These are phyloP conservation scores for Tilletia indica DNA, from an alignment of 1,284 basidiomycete species.

Conservation along the genomic window DNA sequence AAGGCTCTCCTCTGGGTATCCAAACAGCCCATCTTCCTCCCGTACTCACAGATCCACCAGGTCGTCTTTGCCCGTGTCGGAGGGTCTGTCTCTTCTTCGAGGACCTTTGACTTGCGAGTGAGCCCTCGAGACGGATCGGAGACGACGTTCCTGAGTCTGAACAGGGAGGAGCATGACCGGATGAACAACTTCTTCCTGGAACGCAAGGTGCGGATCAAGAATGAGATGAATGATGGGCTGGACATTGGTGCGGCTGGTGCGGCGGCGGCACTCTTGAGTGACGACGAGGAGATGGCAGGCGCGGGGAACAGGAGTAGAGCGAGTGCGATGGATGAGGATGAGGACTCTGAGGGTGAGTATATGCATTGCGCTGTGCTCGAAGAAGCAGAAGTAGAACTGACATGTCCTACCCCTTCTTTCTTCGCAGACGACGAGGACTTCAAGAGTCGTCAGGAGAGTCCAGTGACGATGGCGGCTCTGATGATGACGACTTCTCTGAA, in stretches of 20 bases:
- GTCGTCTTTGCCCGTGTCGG: constrained; percentile 91
- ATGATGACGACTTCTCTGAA: constrained; percentile 32
- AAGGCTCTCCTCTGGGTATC: constrained; percentile 98
- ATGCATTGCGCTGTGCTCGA: constrained; percentile 7
- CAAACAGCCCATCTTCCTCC: constrained; percentile 88
- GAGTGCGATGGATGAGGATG: constrained; percentile 38
- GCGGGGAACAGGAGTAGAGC: constrained; percentile 64
- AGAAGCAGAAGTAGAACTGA: constrained; percentile 27
- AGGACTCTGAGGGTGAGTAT: constrained; percentile 49
- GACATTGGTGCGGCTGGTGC: constrained; percentile 59
- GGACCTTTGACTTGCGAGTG: constrained; percentile 92
- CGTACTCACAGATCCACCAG: constrained; percentile 85
- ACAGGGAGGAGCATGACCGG: constrained; percentile 89
- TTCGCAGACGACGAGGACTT: constrained; percentile 77
- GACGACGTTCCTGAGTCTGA: constrained; percentile 77
- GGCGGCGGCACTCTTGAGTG: constrained; percentile 65
- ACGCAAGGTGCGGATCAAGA: constrained; percentile 91
- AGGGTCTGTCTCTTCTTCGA: constrained; percentile 79
- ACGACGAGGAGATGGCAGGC: constrained; percentile 62
- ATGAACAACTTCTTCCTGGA: constrained; percentile 81
- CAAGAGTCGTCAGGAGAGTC: constrained; percentile 59
- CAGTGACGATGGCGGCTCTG: constrained; percentile 20
- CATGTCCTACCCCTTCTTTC: constrained; percentile 23
- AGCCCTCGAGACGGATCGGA: constrained; percentile 73
- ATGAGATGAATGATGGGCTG: constrained; percentile 85